Base-by-base conservation (phyloP, 495 filamentous ascomycete genomes). In the Hypoxylon fuscum region DNA sequence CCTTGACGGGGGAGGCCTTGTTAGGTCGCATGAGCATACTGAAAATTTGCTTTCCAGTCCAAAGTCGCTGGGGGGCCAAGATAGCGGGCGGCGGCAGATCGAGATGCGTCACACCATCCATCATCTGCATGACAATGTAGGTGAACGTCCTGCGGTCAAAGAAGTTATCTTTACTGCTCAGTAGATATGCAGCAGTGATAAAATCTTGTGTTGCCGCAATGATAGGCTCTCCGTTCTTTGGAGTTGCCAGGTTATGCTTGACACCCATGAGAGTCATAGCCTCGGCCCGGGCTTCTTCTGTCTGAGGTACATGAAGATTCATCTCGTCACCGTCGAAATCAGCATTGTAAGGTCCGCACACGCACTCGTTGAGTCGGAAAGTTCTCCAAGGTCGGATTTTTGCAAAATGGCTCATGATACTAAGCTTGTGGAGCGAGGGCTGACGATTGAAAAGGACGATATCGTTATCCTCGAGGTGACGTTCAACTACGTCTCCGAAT, bases 301-400 rank as follows among this genome's bases (percentile, higher is more conserved):
- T 98, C 72, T 98, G 95, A 12, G 95, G 95, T 4, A 98, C 93
- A 75, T 98, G 95, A 59, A 98, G 74, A 68, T 98, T 98, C 95
- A 98, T 98, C 74, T 98, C 95, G 62, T 98, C 95, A 64, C 95
- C 95, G 67, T 98, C 95, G 70, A 98, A 98, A 87, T 98, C 95
- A 40, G 95, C 95, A 75, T 98, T 98, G 83, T 98, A 98, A 7
- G 95, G 95, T 38, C 91, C 94, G 72, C 95, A 98, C 5, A 96
- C 95, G 84, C 95, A 98, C 71, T 98, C 95, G 70, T 98, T 98
- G 47, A 98, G 81, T 41, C 95, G 88, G 75, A 98, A 98, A 0
- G 95, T 98, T 71, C 94, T 88, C 86, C 96, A 94, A 5, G 94
- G 95, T 45, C 96, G 88, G 44, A 98, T 86, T 72, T 96, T 97